These are phyloP conservation scores for Fusarium nelsonii DNA, from an alignment of 2,329 filamentous ascomycete genomes.

Conservation along the genomic window DNA sequence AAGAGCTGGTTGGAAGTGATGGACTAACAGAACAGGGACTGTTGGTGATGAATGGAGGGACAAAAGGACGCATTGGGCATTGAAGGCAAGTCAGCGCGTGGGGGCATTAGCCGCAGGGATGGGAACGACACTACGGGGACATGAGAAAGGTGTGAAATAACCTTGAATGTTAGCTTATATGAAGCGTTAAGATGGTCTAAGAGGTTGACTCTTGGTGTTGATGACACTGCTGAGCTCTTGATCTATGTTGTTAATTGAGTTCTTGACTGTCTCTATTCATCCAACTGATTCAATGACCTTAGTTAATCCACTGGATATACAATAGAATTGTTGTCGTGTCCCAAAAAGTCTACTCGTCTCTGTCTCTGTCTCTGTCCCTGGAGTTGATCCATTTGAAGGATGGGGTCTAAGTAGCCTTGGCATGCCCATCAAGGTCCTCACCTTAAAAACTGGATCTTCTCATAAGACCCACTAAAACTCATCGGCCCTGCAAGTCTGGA, in stretches of 20 bases:
- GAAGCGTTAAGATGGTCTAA: background rate
- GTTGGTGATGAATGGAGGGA: background rate
- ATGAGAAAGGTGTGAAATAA: background rate
- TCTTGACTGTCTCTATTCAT: background rate
- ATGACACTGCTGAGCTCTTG: background rate
- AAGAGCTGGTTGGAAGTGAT: background rate
- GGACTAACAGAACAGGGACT: background rate
- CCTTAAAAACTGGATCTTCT: constrained; percentile 35
- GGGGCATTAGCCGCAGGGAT: constrained; percentile 7
- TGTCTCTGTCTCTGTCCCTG: constrained; percentile 9
- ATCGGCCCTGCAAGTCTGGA: background rate
- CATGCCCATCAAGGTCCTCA: constrained; percentile 47
- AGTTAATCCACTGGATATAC: too few species aligned
- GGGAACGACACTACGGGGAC: background rate
- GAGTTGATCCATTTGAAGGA: background rate
- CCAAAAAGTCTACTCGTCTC: background rate
- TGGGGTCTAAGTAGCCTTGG: constrained; percentile 9
- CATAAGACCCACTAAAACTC: constrained; percentile 7
- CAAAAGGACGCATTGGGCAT: constrained; percentile 1
- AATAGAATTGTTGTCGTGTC: too few species aligned
- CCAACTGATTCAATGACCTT: accelerated
- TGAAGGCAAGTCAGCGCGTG: constrained; percentile 3
- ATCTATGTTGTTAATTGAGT: background rate
- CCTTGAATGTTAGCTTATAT: background rate
- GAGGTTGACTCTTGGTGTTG: background rate